These are phyloP conservation scores for Solanum hybrid DNA, from an alignment of 305 asterid species.

Conservation along the genomic window DNA sequence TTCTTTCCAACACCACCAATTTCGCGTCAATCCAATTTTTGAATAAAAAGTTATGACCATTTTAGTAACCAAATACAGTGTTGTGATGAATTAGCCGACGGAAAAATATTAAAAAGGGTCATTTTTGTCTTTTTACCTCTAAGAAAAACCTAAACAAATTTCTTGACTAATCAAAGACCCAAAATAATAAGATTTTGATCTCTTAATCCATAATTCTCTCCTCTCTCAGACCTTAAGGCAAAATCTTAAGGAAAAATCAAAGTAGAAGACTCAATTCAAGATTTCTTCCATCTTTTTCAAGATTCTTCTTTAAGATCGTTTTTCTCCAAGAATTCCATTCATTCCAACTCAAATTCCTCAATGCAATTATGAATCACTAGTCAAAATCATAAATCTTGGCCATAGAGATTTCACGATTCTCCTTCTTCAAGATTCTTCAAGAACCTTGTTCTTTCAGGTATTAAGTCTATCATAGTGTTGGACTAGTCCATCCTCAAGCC, in stretches of 20 bases:
- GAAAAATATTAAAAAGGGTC: not conserved
- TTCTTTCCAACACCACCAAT: not conserved
- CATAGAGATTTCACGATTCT: not conserved
- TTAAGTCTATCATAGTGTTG: not conserved
- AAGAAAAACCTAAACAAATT: too few species aligned
- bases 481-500: not conserved
- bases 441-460: not conserved
- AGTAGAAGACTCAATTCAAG: not conserved
- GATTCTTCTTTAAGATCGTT: not conserved
- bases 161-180: not conserved
- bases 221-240: not conserved
- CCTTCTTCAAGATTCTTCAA: not conserved
- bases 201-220: not conserved
- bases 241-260: too few species aligned
- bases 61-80: not conserved
- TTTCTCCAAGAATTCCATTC: not conserved
- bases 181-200: too few species aligned
- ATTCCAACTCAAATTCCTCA: not conserved
- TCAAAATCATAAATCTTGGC: not conserved
- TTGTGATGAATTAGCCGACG: not conserved
- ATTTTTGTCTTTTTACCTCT: too few species aligned
- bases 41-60: not conserved
- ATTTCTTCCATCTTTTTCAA: not conserved
- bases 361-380: not conserved
- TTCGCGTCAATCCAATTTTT: not conserved